Percentiles rank a stretch among this genome's conserved stretches.
Conservation (phyloP, 108 stramenopile genomes). For the Cyclostephanos tholiformis region DNA sequence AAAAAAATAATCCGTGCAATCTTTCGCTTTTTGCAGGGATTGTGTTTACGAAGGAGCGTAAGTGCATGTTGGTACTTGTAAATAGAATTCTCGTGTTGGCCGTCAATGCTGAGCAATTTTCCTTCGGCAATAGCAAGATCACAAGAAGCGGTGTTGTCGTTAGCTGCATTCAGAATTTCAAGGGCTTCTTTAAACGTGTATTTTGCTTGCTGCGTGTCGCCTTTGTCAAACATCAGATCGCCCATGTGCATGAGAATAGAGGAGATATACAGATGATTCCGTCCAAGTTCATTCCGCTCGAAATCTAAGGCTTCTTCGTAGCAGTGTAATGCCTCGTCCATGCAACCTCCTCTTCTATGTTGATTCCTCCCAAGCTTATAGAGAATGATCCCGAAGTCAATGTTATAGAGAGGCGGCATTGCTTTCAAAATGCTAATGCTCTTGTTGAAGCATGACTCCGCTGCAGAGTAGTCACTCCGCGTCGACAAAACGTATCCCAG, state of each 20-base stretch:
- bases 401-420: conserved; percentile 52
- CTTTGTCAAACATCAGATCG: conserved; percentile 67
- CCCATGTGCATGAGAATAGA: conserved; percentile 63
- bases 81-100: conserved; percentile 49
- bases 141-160: conserved; percentile 19
- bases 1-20: conserved; percentile 61
- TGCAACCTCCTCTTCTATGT: conserved; percentile 62
- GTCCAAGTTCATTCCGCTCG: conserved; percentile 62
- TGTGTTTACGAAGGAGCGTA: conserved; percentile 58
- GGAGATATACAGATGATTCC: conserved; percentile 61
- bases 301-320: conserved; percentile 70
- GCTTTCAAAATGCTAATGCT: conserved; percentile 64
- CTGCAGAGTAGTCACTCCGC: conserved; percentile 71
- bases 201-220: conserved; percentile 59
- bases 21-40: conserved; percentile 62
- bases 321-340: conserved; percentile 65
- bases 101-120: conserved; percentile 57
- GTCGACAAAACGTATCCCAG: conserved; percentile 67
- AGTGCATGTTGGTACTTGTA: conserved; percentile 69
- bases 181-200: conserved; percentile 69
- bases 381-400: conserved; percentile 72
- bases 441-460: conserved; percentile 71
- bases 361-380: conserved; percentile 78
- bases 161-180: conserved; percentile 54
- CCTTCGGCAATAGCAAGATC: conserved; percentile 48